These are phyloP conservation scores for Delonix regia DNA, from an alignment of 306 rosid species.

Conservation along the genomic window DNA sequence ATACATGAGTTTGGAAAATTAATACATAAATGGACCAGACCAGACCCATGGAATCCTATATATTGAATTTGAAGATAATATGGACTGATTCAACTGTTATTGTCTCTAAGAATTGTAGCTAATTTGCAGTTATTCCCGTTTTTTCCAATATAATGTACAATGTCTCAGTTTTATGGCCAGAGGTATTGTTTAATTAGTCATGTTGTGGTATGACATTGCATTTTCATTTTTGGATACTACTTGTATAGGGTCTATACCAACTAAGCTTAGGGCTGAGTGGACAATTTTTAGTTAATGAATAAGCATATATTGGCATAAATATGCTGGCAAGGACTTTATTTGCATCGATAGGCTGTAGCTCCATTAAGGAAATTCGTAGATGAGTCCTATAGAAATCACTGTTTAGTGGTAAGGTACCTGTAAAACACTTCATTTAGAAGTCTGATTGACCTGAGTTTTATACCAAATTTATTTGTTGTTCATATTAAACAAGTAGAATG, in stretches of 20 bases:
- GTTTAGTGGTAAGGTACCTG: not conserved
- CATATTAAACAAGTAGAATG: not conserved
- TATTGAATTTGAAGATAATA: not conserved
- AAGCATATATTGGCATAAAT: not conserved
- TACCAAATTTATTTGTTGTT: conserved; percentile 1
- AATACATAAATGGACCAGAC: not conserved
- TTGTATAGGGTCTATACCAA: not conserved
- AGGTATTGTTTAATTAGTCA: not conserved
- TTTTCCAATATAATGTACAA: conserved; percentile 8
- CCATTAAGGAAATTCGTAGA: not conserved
- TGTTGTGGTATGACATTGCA: not conserved
- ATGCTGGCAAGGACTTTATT: not conserved
- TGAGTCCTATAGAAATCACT: not conserved
- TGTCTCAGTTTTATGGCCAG: not conserved
- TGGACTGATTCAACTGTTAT: not conserved
- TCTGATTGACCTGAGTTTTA: conserved; percentile 13
- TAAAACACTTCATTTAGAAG: not conserved
- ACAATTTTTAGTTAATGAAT: not conserved
- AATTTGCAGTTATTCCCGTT: not conserved
- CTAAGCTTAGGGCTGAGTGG: not conserved
- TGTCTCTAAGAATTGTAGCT: not conserved
- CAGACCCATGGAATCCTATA: not conserved
- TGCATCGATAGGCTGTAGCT: not conserved
- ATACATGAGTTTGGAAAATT: not conserved
- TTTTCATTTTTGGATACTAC: not conserved